phyloP scores from a whole-genome alignment of 306 rosid species.

The Pterocarpus macrocarpus region DNA sequence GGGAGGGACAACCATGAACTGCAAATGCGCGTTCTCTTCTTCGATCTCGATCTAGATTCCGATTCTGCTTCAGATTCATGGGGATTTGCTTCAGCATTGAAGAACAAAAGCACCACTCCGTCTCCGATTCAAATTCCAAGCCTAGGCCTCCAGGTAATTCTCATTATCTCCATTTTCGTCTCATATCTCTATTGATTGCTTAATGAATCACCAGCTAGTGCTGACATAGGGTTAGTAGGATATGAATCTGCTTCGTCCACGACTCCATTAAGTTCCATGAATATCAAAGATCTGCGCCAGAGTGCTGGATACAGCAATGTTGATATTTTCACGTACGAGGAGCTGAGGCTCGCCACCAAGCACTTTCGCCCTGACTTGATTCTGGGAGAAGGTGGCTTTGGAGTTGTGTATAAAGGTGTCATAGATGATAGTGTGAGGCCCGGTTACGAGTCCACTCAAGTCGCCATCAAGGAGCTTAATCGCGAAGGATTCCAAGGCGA shows the following conservation, averaged over 20 bases:
- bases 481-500: slow-evolving; percentile 99
- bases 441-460: slow-evolving; percentile 65
- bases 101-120: slow-evolving; percentile 42
- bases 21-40: neutral
- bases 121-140: slow-evolving; percentile 45
- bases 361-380: slow-evolving; percentile 85
- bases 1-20: neutral
- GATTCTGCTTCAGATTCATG: slow-evolving; percentile 64
- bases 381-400: slow-evolving; percentile 97
- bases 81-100: slow-evolving; percentile 91
- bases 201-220: neutral
- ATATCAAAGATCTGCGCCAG: slow-evolving; percentile 81
- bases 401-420: slow-evolving; percentile 91
- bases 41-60: slow-evolving; percentile 25
- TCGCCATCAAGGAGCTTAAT: slow-evolving; percentile 97
- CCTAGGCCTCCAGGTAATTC: slow-evolving; percentile 51
- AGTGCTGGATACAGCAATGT: slow-evolving; percentile 75
- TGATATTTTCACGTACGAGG: slow-evolving; percentile 73
- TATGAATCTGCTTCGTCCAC: slow-evolving; percentile 48
- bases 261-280: slow-evolving; percentile 54
- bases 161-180: neutral
- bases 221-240: slow-evolving; percentile 39
- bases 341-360: slow-evolving; percentile 79
- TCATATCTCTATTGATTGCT: neutral
- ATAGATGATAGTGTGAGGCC: slow-evolving; percentile 78